These are phyloP conservation scores for Ceratocystis eucalypticola DNA, from an alignment of 2,329 filamentous ascomycete species.

Conservation along the genomic window DNA sequence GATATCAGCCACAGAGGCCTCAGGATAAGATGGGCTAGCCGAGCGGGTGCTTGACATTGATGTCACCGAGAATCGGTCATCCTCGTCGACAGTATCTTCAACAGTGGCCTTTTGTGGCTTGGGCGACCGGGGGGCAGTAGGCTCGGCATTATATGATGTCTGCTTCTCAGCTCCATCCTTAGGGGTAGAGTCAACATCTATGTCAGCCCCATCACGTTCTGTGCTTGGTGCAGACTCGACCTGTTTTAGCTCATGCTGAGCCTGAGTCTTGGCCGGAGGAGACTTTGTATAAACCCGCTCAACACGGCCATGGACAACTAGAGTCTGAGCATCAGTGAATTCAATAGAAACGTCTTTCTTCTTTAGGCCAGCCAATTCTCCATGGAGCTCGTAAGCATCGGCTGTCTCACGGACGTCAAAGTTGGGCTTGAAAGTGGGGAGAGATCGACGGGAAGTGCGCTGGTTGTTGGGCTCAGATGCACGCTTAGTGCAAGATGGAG, in stretches of 20 bases:
- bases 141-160: conserved; percentile 1
- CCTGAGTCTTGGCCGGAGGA: conserved; percentile 22
- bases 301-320: conserved; percentile 55
- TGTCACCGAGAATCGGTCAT: conserved; percentile 22
- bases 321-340: conserved; percentile 62
- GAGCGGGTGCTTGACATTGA: conserved; percentile 21
- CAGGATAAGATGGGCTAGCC: conserved; percentile 21
- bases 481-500: not conserved
- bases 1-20: conserved; percentile 21
- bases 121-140: conserved; percentile 23
- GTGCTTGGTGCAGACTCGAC: conserved; percentile 28
- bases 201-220: conserved; percentile 34
- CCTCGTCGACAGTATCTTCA: conserved; percentile 38
- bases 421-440: conserved; percentile 55
- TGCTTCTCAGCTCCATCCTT: not conserved
- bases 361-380: conserved; percentile 62
- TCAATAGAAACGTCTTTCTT: conserved; percentile 65
- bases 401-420: conserved; percentile 65
- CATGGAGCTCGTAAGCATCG: conserved; percentile 59
- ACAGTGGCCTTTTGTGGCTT: conserved; percentile 47
- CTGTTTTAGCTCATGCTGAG: not conserved
- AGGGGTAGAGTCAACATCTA: conserved; percentile 28
- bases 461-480: not conserved
- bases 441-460: conserved; percentile 21
- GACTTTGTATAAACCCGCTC: conserved; percentile 46